phyloP scores from a whole-genome alignment of 2,329 filamentous ascomycete species.

The Clonostachys chloroleuca region DNA sequence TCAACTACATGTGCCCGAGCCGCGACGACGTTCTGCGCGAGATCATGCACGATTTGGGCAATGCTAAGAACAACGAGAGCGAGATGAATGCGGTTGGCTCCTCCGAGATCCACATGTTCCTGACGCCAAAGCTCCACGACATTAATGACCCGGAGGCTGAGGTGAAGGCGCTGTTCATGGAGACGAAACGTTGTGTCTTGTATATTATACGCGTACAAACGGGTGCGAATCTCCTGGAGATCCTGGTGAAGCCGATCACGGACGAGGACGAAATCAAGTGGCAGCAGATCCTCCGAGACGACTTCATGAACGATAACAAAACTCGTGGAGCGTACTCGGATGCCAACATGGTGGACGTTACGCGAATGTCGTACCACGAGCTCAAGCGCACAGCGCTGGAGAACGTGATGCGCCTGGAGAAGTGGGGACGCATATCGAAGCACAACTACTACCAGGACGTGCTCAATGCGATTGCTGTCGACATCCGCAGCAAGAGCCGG shows the following conservation, averaged over 20 bases:
- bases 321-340: slow-evolving; percentile 87
- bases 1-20: slow-evolving; percentile 70
- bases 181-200: slow-evolving; percentile 93
- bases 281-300: slow-evolving; percentile 75
- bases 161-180: slow-evolving; percentile 91
- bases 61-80: slow-evolving; percentile 92
- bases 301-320: slow-evolving; percentile 63
- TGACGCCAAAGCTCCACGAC: slow-evolving; percentile 86
- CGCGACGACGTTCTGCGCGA: slow-evolving; percentile 87
- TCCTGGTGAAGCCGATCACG: slow-evolving; percentile 84
- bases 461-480: slow-evolving; percentile 93
- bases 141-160: slow-evolving; percentile 90
- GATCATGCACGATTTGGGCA: slow-evolving; percentile 89
- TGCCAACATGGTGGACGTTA: slow-evolving; percentile 82
- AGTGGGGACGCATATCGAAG: slow-evolving; percentile 80
- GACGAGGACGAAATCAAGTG: slow-evolving; percentile 88
- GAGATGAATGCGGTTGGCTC: slow-evolving; percentile 86
- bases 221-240: slow-evolving; percentile 87
- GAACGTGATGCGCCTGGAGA: slow-evolving; percentile 87
- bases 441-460: slow-evolving; percentile 95
- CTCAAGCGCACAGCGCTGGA: slow-evolving; percentile 91
- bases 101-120: slow-evolving; percentile 84
- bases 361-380: slow-evolving; percentile 83
- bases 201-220: slow-evolving; percentile 98
- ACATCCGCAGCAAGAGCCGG: slow-evolving; percentile 95